These are phyloP conservation scores for Lactarius vividus DNA, from an alignment of 768 basidiomycete species.

Conservation along the genomic window DNA sequence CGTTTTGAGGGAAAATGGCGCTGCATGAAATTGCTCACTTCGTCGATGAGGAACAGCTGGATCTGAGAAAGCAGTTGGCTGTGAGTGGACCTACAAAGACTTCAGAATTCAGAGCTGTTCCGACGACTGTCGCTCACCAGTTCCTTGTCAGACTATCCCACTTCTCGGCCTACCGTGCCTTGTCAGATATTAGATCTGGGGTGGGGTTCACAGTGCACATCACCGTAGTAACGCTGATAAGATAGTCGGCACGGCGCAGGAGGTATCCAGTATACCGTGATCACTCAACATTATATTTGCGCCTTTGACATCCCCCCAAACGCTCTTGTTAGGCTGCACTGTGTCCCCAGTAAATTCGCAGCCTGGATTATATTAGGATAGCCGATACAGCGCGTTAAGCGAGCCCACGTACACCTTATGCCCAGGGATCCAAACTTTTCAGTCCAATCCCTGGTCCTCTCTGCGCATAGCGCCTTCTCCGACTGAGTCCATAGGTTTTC, in stretches of 20 bases:
- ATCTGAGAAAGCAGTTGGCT: slow-evolving; percentile 67
- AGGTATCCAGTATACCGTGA: slow-evolving; percentile 28
- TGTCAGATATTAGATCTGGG: slow-evolving; percentile 7
- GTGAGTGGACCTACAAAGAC: slow-evolving; percentile 52
- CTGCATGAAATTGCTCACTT: slow-evolving; percentile 45
- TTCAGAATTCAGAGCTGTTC: slow-evolving; percentile 8
- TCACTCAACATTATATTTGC: slow-evolving; percentile 69
- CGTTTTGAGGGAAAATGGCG: background rate
- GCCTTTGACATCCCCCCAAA: slow-evolving; percentile 71
- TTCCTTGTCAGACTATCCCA: slow-evolving; percentile 92
- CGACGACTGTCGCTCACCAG: slow-evolving; percentile 48
- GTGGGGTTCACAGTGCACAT: slow-evolving; percentile 16
- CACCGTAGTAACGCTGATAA: slow-evolving; percentile 72
- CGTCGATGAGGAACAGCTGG: slow-evolving; percentile 85
- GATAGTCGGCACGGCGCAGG: background rate
- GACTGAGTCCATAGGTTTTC: slow-evolving; percentile 1
- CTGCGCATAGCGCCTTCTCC: slow-evolving; percentile 78
- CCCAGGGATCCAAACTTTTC: slow-evolving; percentile 74
- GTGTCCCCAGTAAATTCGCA: slow-evolving; percentile 94
- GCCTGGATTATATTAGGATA: slow-evolving; percentile 44
- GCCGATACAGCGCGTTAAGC: background rate
- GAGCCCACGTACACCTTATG: slow-evolving; percentile 59
- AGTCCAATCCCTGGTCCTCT: slow-evolving; percentile 82
- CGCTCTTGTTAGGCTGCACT: slow-evolving; percentile 56
- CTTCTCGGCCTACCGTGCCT: slow-evolving; percentile 75